phyloP scores from a whole-genome alignment of 2,329 filamentous ascomycete species.

The Eutypella sp. region DNA sequence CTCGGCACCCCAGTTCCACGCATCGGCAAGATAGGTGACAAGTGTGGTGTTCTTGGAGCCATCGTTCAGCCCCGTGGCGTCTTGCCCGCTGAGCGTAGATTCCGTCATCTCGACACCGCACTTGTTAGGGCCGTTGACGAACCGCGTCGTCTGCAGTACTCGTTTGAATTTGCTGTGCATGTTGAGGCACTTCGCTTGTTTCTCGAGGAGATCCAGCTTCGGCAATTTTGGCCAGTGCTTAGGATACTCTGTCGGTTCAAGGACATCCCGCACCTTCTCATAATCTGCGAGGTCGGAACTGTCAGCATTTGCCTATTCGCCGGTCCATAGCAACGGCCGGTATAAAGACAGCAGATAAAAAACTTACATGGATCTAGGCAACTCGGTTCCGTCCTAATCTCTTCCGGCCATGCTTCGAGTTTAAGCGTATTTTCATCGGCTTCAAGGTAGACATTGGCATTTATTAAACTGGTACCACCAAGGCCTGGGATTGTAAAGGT shows the following conservation, averaged over 20 bases:
- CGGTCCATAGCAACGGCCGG: no score
- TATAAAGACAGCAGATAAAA: not conserved
- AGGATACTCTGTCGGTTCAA: conserved; percentile 57
- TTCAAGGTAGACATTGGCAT: conserved; percentile 62
- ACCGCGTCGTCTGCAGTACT: conserved; percentile 59
- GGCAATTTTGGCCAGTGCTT: conserved; percentile 50
- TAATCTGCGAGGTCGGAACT: no score
- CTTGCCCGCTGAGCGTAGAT: conserved; percentile 57
- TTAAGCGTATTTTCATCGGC: conserved; percentile 50
- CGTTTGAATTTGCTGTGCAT: conserved; percentile 49
- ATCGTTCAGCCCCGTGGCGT: conserved; percentile 61
- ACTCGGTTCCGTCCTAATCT: conserved; percentile 42
- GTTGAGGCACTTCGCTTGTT: conserved; percentile 50
- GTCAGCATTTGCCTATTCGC: no score
- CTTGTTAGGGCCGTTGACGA: conserved; percentile 54
- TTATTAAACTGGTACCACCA: conserved; percentile 61
- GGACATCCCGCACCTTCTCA: conserved; percentile 46
- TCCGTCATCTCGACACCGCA: conserved; percentile 60
- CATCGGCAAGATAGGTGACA: conserved; percentile 63
- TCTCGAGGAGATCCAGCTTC: conserved; percentile 53
- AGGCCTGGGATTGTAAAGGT: no score
- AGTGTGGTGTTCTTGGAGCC: conserved; percentile 62
- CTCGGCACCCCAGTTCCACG: conserved; percentile 68
- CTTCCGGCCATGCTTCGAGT: conserved; percentile 53
- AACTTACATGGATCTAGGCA: conserved; percentile 46